Percentiles rank a stretch among this genome's conserved stretches.
Conservation (phyloP, 306 rosid genomes). For the Quillaja saponaria region DNA sequence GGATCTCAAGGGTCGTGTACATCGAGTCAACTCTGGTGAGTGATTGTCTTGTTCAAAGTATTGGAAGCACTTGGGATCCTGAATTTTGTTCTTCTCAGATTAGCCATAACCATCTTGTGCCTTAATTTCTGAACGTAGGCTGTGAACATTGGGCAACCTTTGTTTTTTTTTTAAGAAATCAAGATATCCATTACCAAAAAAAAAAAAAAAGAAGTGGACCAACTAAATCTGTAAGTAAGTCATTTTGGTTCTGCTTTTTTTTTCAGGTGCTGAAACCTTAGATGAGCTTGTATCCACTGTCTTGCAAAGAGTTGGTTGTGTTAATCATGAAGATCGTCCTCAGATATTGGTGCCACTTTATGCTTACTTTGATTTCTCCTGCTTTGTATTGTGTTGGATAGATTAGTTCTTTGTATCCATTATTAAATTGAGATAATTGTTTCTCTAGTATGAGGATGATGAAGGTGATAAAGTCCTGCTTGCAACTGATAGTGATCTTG, state of each 20-base stretch:
- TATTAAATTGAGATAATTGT: slow-evolving; percentile 15
- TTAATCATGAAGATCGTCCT: slow-evolving; percentile 49
- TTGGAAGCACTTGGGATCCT: slow-evolving; percentile 9
- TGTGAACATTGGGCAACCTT: not conserved
- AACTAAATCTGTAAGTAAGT: not conserved
- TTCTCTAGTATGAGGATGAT: slow-evolving; percentile 81
- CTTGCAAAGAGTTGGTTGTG: slow-evolving; percentile 61
- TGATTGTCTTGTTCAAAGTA: slow-evolving; percentile 20
- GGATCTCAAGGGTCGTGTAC: slow-evolving; percentile 76
- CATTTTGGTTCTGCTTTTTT: slow-evolving; percentile 23
- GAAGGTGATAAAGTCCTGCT: slow-evolving; percentile 90
- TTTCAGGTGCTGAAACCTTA: slow-evolving; percentile 62
- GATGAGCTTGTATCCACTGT: slow-evolving; percentile 69
- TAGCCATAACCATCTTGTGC: slow-evolving; percentile 7
- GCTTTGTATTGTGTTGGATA: slow-evolving; percentile 14
- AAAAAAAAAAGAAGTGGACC: not conserved
- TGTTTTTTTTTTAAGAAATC: too few relatives aligned
- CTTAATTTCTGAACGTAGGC: too few relatives aligned
- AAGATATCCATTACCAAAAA: too few relatives aligned
- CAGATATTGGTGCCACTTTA: slow-evolving; percentile 59
- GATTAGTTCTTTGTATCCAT: not conserved
- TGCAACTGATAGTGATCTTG: slow-evolving; percentile 70
- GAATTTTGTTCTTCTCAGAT: not conserved
- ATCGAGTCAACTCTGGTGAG: slow-evolving; percentile 84
- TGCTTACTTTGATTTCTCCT: slow-evolving; percentile 20